A percentile compares a stretch with the other conserved stretches of the same genome.
These are phyloP conservation scores for Sordariomycetes sp. DNA, from an alignment of 2,329 filamentous ascomycete species.

Conservation along the genomic window DNA sequence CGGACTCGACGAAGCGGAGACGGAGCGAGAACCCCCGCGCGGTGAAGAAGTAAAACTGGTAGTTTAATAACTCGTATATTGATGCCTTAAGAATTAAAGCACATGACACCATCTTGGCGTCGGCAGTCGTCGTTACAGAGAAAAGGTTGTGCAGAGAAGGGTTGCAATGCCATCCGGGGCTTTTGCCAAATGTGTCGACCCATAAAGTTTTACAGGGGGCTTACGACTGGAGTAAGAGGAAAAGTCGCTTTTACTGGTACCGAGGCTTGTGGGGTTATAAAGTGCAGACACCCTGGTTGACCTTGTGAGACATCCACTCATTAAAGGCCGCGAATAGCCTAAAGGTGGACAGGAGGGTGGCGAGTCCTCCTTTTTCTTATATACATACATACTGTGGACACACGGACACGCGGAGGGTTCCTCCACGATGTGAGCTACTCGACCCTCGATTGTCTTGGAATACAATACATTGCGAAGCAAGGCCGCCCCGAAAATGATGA, in stretches of 20 bases:
- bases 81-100: too few species aligned
- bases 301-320: background rate
- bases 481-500: conserved; percentile 13
- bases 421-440: conserved; percentile 11
- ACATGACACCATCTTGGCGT: too few species aligned
- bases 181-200: too few species aligned
- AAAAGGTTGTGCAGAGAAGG: too few species aligned
- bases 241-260: conserved; percentile 1
- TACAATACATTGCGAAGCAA: conserved; percentile 13
- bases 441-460: conserved; percentile 12
- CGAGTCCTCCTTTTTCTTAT: conserved; percentile 14
- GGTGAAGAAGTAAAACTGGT: too few species aligned
- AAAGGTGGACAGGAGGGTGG: conserved; percentile 11
- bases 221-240: too few species aligned
- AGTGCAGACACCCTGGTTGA: conserved; percentile 1
- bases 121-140: too few species aligned
- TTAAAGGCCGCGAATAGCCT: conserved; percentile 12
- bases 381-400: conserved; percentile 12
- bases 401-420: conserved; percentile 8
- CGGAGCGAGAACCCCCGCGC: too few species aligned
- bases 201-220: too few species aligned
- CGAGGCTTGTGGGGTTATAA: background rate
- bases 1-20: too few species aligned
- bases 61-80: too few species aligned
- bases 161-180: too few species aligned